These are phyloP conservation scores for Globisporangium nodosum DNA, from an alignment of 352 stramenopile species.

Conservation along the genomic window DNA sequence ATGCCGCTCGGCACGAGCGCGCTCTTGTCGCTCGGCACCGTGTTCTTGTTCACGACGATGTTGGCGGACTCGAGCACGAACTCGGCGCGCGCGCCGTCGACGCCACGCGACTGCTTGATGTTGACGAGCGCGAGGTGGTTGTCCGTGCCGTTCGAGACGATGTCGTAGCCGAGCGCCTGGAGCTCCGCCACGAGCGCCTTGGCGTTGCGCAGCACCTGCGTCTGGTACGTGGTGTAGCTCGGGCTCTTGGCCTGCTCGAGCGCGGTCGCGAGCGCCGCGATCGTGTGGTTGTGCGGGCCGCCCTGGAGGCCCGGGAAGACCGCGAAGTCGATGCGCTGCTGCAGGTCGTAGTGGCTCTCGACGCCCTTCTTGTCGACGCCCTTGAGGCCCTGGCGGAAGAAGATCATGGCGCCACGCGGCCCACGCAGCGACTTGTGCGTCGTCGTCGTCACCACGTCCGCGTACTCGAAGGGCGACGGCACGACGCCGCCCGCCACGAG, in stretches of 20 bases:
- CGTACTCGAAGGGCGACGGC: slow-evolving; percentile 96
- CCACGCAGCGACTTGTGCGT: slow-evolving; percentile 99
- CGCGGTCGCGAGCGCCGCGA: slow-evolving; percentile 96
- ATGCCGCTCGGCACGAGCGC: slow-evolving; percentile 96
- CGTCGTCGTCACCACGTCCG: slow-evolving; percentile 99
- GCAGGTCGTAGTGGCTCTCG: slow-evolving; percentile 91
- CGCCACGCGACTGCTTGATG: slow-evolving; percentile 92
- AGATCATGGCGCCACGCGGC: slow-evolving; percentile 99
- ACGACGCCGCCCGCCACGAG: slow-evolving; percentile 96
- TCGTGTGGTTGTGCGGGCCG: slow-evolving; percentile 99
- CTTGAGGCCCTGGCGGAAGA: slow-evolving; percentile 96
- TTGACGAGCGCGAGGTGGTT: slow-evolving; percentile 98
- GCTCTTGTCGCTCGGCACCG: slow-evolving; percentile 95
- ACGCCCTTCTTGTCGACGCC: slow-evolving; percentile 96
- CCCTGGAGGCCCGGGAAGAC: slow-evolving; percentile 99
- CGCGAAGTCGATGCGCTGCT: slow-evolving; percentile 98
- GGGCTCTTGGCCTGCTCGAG: slow-evolving; percentile 94
- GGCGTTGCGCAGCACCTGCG: slow-evolving; percentile 92
- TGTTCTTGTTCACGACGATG: slow-evolving; percentile 99
- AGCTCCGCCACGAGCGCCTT: slow-evolving; percentile 88
- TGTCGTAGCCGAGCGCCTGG: slow-evolving; percentile 88
- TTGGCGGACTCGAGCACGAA: slow-evolving; percentile 94
- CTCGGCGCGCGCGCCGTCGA: slow-evolving; percentile 95
- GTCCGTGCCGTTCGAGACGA: slow-evolving; percentile 98
- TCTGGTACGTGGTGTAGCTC: slow-evolving; percentile 98